Conservation (phyloP, 208 protist genomes). For the Trypanosoma melophagium region DNA sequence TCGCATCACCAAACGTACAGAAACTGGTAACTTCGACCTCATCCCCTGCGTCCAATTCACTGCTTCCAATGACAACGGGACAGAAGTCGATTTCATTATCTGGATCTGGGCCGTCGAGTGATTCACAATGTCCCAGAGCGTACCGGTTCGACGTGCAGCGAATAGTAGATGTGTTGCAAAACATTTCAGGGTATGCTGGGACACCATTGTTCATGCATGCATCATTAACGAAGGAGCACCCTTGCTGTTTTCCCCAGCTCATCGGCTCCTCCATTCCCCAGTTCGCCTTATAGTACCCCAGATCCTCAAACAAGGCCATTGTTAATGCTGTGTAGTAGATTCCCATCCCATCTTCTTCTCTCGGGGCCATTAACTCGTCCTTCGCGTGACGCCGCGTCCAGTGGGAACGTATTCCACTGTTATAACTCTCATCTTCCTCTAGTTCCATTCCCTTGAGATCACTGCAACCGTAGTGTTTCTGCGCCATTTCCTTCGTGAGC, state of each 20-base stretch:
- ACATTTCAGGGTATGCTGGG: constrained; percentile 49
- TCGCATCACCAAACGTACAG: no score
- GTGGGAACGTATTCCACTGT: constrained; percentile 67
- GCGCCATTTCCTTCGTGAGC: constrained; percentile 35
- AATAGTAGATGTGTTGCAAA: constrained; percentile 25
- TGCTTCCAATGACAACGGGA: no score
- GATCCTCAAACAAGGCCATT: constrained; percentile 75
- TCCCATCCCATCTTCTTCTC: not conserved
- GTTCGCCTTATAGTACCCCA: constrained; percentile 75
- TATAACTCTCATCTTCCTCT: no score
- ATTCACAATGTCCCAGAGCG: not conserved
- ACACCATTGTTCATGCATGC: constrained; percentile 41
- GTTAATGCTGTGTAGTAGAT: constrained; percentile 79
- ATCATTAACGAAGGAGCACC: constrained; percentile 51
- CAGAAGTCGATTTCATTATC: no score
- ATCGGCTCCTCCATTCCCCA: constrained; percentile 67
- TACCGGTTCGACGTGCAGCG: not conserved
- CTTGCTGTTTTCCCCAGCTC: constrained; percentile 56
- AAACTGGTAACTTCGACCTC: not conserved
- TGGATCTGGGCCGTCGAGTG: no score
- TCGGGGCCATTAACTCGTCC: constrained; percentile 84
- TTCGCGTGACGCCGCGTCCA: constrained; percentile 82
- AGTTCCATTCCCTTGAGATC: constrained; percentile 62
- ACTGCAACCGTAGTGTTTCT: constrained; percentile 69
- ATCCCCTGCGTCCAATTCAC: not conserved